Evolutionary conservation across 2,329 filamentous ascomycete species (phyloP), one percentile per base, ranked within the genome.

Genomic region (Xenosphaeropsis pyriputrescens): DNA sequence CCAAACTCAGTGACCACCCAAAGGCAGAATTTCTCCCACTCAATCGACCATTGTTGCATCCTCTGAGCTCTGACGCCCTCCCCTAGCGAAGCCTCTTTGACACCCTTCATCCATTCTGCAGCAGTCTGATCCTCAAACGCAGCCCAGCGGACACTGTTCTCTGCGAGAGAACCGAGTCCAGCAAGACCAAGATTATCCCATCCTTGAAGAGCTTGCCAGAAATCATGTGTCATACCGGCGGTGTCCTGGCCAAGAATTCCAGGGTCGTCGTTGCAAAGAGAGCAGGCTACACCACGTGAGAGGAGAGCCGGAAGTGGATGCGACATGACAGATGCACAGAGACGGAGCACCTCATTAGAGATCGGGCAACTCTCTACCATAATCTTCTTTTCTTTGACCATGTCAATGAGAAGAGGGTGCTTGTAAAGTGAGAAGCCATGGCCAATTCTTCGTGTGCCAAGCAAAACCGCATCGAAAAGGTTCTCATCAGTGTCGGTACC

Each of bases 111-210:
- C 85, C 88, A 95, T 34, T 79, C 73, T 6, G 75, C 70, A 9
- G 70, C 57, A 15, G 60, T 69, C 54, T 85, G 75, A 48, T 95
- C 86, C 54, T 93, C 85, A 49, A 88, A 93, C 16, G 79, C 81
- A 7, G 85, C 80, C 85, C 85, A 96, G 31, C 84, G 71, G 33
- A 96, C 76, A 46, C 85, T 93, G 53, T 94, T 96, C 66, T 96
- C 86, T 0, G 86, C 89, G 48, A 98, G 67, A 40, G 79, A 82
- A 0, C 82, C 89, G 37, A 96, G 61, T 0, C 88, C 89, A 9
- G 84, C 85, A 2, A 96, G 67, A 0, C 88, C 91, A 12, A 95
- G 70, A 52, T 93, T 94, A 41, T 93, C 80, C 74, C 88, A 91
- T 0, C 84, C 88, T 58, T 94, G 86, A 15, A 95, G 63, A 1